These are phyloP conservation scores for Alternaria arbusti DNA, from an alignment of 2,329 filamentous ascomycete species.

Conservation along the genomic window DNA sequence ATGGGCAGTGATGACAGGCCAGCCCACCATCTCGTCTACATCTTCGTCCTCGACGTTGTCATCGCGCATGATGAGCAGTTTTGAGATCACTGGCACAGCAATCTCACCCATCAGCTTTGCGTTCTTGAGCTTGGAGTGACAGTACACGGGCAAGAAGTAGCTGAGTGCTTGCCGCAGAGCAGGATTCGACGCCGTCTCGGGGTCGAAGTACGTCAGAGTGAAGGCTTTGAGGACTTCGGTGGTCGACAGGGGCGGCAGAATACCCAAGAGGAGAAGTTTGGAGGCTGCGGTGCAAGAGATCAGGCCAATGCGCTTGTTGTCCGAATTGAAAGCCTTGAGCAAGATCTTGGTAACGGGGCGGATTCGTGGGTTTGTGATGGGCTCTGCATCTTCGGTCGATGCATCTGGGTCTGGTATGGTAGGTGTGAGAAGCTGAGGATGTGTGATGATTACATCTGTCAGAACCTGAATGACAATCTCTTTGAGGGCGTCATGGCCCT, in stretches of 20 bases:
- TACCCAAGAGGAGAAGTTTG: slow-evolving; percentile 83
- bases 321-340: slow-evolving; percentile 73
- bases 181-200: slow-evolving; percentile 79
- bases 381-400: slow-evolving; percentile 47
- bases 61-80: slow-evolving; percentile 65
- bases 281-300: slow-evolving; percentile 81
- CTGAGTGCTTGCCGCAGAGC: slow-evolving; percentile 84
- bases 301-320: slow-evolving; percentile 76
- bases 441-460: slow-evolving; percentile 88
- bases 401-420: slow-evolving; percentile 48
- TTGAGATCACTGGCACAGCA: slow-evolving; percentile 75
- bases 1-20: slow-evolving; percentile 79
- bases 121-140: slow-evolving; percentile 82
- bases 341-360: slow-evolving; percentile 84
- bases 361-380: slow-evolving; percentile 48
- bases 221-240: slow-evolving; percentile 82
- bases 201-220: slow-evolving; percentile 87
- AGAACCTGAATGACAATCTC: slow-evolving; percentile 90
- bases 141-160: slow-evolving; percentile 95
- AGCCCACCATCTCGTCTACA: slow-evolving; percentile 73
- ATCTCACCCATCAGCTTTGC: slow-evolving; percentile 80
- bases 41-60: slow-evolving; percentile 76
- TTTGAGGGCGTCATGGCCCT: slow-evolving; percentile 88
- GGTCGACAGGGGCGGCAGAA: slow-evolving; percentile 58
- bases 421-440: slow-evolving; percentile 79